Percentiles rank a stretch among this genome's conserved stretches.
Conservation (phyloP, 805 yeast genomes). For the Candida xyloterini region DNA sequence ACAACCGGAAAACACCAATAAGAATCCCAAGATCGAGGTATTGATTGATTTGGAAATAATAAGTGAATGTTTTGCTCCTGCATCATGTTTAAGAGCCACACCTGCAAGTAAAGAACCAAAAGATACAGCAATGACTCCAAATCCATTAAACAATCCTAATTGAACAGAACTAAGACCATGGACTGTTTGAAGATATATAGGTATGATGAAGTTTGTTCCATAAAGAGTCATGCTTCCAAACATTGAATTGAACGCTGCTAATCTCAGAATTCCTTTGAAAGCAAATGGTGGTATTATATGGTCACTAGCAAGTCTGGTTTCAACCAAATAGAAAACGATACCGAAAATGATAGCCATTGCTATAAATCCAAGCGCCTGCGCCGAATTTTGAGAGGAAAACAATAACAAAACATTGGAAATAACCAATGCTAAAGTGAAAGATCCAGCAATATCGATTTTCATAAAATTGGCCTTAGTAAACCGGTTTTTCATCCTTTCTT, state of each 20-base stretch:
- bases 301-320: slow-evolving; percentile 35
- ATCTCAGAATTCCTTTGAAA: slow-evolving; percentile 38
- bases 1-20: slow-evolving; percentile 23
- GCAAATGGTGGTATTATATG: slow-evolving; percentile 40
- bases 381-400: slow-evolving; percentile 25
- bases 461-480: slow-evolving; percentile 34
- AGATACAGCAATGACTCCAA: slow-evolving; percentile 39
- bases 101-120: slow-evolving; percentile 41
- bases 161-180: slow-evolving; percentile 38
- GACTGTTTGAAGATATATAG: slow-evolving; percentile 43
- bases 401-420: slow-evolving; percentile 36
- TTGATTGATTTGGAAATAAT: slow-evolving; percentile 23
- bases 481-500: slow-evolving; percentile 24
- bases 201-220: slow-evolving; percentile 36
- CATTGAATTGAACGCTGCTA: slow-evolving; percentile 36
- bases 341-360: slow-evolving; percentile 17
- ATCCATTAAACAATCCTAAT: slow-evolving; percentile 40
- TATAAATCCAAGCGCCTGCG: slow-evolving; percentile 12
- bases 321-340: slow-evolving; percentile 31
- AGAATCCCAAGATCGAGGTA: slow-evolving; percentile 24
- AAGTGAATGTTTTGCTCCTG: slow-evolving; percentile 10
- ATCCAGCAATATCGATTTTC: slow-evolving; percentile 42
- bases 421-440: slow-evolving; percentile 33
- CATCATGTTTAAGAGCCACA: slow-evolving; percentile 28
- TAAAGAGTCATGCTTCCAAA: slow-evolving; percentile 38